Percentiles rank a stretch among this genome's conserved stretches.
Evolutionary conservation across 805 yeast species (phyloP).

Genomic region (Schwanniomyces vanrijiae): DNA sequence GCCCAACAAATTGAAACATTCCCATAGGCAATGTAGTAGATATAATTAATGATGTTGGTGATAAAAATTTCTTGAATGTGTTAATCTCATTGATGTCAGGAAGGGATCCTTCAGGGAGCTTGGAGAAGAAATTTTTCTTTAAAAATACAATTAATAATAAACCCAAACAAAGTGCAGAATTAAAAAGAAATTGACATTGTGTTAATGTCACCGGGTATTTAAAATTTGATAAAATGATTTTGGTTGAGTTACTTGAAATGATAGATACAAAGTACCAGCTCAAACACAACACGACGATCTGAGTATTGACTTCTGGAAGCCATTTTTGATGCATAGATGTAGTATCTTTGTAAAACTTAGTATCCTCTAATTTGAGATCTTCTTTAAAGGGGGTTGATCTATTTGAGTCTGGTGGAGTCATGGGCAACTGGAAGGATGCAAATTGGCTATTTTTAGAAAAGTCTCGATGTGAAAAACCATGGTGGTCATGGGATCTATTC

Average conservation of each 20-base stretch:
- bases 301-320: conserved; percentile 25
- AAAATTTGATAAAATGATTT: conserved; percentile 67
- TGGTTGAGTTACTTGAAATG: conserved; percentile 77
- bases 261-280: conserved; percentile 83
- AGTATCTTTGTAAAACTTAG: conserved; percentile 1
- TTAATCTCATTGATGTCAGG: conserved; percentile 33
- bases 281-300: conserved; percentile 49
- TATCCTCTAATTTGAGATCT: not conserved
- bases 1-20: conserved; percentile 88
- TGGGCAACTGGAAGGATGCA: conserved; percentile 19
- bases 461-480: not conserved
- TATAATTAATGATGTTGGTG: conserved; percentile 54
- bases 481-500: conserved; percentile 13
- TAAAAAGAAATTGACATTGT: conserved; percentile 79
- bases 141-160: conserved; percentile 7
- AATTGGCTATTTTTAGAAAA: conserved; percentile 6
- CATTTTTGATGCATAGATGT: conserved; percentile 1
- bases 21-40: conserved; percentile 91
- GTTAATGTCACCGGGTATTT: conserved; percentile 87
- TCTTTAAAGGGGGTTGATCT: conserved; percentile 32
- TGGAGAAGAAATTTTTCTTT: conserved; percentile 25
- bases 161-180: conserved; percentile 59
- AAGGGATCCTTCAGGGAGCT: conserved; percentile 49
- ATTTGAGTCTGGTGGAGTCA: conserved; percentile 36
- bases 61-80: conserved; percentile 41